phyloP scores from a whole-genome alignment of 2,329 filamentous ascomycete genomes.

The Pestalotiopsis fici region DNA sequence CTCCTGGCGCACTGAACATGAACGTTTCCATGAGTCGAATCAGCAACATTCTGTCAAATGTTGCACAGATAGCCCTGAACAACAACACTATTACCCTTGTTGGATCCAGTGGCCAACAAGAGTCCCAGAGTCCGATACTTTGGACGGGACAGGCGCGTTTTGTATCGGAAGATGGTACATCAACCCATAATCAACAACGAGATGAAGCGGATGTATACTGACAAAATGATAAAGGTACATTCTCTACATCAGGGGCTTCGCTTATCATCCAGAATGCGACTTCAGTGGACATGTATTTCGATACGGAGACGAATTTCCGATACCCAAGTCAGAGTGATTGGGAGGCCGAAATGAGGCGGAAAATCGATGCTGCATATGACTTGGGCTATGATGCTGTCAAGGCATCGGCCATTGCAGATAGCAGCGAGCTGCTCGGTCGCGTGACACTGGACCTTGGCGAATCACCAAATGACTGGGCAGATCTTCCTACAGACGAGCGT shows the following conservation, averaged over 20 bases:
- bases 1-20: conserved; percentile 19
- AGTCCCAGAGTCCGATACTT: conserved; percentile 11
- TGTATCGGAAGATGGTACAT: neutral
- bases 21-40: conserved; percentile 21
- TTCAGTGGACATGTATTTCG: conserved; percentile 24
- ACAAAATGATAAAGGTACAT: neutral
- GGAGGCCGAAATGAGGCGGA: conserved; percentile 21
- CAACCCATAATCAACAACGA: fast-evolving
- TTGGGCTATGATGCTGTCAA: conserved; percentile 15
- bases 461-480: conserved; percentile 11
- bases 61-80: conserved; percentile 18
- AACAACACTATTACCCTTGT: conserved; percentile 22
- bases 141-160: neutral
- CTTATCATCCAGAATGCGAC: conserved; percentile 12
- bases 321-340: conserved; percentile 18
- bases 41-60: conserved; percentile 14
- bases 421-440: conserved; percentile 20
- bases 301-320: conserved; percentile 25
- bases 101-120: conserved; percentile 19
- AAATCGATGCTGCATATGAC: conserved; percentile 22
- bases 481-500: conserved; percentile 10
- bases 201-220: neutral
- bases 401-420: conserved; percentile 19
- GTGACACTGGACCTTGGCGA: conserved; percentile 19
- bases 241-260: neutral